phyloP scores from a whole-genome alignment of 495 filamentous ascomycete species.

The Penicillium flavigenum region DNA sequence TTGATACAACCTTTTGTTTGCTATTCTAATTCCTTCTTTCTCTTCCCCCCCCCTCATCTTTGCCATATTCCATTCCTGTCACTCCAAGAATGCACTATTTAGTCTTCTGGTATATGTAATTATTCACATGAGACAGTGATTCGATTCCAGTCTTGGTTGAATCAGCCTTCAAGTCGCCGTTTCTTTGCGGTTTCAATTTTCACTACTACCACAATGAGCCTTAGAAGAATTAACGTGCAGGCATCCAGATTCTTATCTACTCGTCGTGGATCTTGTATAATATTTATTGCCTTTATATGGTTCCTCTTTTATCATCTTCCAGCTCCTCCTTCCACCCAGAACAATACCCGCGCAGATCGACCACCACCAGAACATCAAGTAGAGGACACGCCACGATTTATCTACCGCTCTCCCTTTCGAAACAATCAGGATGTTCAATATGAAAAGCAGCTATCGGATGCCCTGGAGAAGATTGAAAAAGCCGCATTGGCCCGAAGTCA shows the following conservation, averaged over 20 bases:
- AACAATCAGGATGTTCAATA: background rate
- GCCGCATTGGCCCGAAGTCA: background rate
- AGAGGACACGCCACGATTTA: background rate
- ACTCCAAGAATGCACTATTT: background rate
- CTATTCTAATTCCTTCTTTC: background rate
- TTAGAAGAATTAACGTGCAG: background rate
- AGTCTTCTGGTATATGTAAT: background rate
- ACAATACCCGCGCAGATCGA: slow-evolving; percentile 2
- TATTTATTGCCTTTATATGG: background rate
- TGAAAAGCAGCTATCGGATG: background rate
- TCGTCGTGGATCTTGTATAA: background rate
- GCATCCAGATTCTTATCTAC: background rate
- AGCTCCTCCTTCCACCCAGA: slow-evolving; percentile 4
- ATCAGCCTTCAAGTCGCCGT: background rate
- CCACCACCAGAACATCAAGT: slow-evolving; percentile 3
- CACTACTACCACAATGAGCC: background rate
- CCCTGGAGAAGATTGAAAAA: background rate
- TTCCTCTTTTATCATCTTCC: slow-evolving; percentile 4
- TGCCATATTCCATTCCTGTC: background rate
- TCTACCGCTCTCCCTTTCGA: slow-evolving; percentile 1
- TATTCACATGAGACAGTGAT: background rate
- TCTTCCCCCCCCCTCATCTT: background rate
- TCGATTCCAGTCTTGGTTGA: background rate
- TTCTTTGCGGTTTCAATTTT: background rate
- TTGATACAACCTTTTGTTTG: background rate